Base-by-base conservation (phyloP, 192 early-diverging fungal species). In the Lunasporangiospora selenospora region DNA sequence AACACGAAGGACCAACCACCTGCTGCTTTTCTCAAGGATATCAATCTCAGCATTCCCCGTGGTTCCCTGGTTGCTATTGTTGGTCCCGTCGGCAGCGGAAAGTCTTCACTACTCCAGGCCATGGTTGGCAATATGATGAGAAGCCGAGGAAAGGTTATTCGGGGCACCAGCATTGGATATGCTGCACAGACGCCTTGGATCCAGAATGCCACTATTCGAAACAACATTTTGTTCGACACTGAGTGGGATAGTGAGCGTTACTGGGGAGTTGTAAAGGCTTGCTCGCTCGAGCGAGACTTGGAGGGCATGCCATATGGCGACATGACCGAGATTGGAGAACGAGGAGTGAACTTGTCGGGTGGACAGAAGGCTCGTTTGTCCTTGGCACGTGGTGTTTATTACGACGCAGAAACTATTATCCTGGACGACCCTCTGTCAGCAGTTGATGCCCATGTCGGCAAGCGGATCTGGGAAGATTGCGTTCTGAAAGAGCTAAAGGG, bases 361-460 rank as follows among this genome's bases (percentile, higher is more conserved):
- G 93, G 92, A 7, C 95, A 97, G 77, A 96, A 94, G 76, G 91
- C 91, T 51, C 82, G 95, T 24, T 80, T 99, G 31, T 77, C 93
- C 0, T 75, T 98, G 29, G 95, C 94, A 4, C 80, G 96, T 21
- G 92, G 93, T 9, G 85, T 96, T 6, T 98, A 96, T 65, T 85
- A 80, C 49, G 49, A 77, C 16, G 84, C 88, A 0, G 77, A 81
- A 1, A 83, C 78, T 18, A 75, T 95, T 19, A 64, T 96, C 15
- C 82, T 94, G 66, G 95, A 98, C 71, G 94, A 96, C 75, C 89
- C 87, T 19, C 79, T 96, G 23, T 92, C 90, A 10, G 97, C 97
- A 2, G 97, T 97, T 0, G 97, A 99, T 75, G 90, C 84, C 16
- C 84, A 86, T 60, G 84, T 86, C 15, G 86, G 85, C 43, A 77